Evolutionary conservation across 164 flowering plant genomes (phyloP).

Genomic region (Saururus chinensis): DNA sequence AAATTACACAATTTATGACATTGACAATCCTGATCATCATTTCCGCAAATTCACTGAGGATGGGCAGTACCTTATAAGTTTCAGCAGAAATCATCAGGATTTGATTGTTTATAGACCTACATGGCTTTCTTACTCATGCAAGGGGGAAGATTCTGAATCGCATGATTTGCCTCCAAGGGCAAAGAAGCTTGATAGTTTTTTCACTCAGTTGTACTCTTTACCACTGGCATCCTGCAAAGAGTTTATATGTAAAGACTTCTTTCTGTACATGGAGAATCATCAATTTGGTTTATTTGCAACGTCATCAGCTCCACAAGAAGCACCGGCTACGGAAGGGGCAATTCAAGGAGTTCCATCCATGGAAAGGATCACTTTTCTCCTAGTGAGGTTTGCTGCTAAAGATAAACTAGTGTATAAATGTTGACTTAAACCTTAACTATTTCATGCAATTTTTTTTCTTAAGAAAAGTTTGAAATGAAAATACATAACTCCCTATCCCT

Average conservation of each 20-base stretch:
- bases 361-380: constrained; percentile 87
- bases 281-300: constrained; percentile 97
- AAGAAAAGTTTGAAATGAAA: too few relatives aligned
- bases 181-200: constrained; percentile 78
- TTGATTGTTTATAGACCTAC: constrained; percentile 83
- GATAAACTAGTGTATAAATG: too few relatives aligned
- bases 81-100: constrained; percentile 86
- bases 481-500: too few relatives aligned
- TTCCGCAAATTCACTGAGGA: constrained; percentile 95
- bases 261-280: constrained; percentile 65
- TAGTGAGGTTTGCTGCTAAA: constrained; percentile 56
- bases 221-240: constrained; percentile 83
- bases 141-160: constrained; percentile 44
- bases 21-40: constrained; percentile 83
- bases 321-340: constrained; percentile 72
- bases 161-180: constrained; percentile 64
- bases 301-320: constrained; percentile 81
- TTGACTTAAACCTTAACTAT: too few relatives aligned
- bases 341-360: constrained; percentile 77
- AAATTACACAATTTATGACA: constrained; percentile 62
- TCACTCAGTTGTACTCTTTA: constrained; percentile 59
- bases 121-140: constrained; percentile 80
- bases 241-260: constrained; percentile 91
- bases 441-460: too few relatives aligned
- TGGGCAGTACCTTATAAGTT: constrained; percentile 82